Evolutionary conservation across 176 grass and related monocot species (phyloP).

Genomic region (Lolium perenne): DNA sequence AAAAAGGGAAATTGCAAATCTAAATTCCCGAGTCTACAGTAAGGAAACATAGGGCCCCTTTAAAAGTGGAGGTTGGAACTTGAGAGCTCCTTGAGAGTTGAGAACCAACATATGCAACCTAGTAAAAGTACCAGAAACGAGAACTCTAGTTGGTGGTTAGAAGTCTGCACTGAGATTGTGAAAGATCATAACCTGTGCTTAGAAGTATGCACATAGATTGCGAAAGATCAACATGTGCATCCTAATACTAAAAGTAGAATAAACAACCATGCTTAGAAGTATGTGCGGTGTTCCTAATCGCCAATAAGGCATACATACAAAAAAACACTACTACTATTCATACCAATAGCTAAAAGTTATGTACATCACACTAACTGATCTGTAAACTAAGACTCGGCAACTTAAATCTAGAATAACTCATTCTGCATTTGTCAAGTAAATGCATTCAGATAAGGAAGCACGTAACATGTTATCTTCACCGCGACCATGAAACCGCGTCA

Average conservation of each 20-base stretch:
- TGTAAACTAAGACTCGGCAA: conserved; percentile 21
- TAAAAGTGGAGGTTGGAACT: too few relatives aligned
- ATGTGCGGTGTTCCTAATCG: background rate
- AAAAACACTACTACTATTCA: background rate
- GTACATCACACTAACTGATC: conserved; percentile 27
- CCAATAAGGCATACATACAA: background rate
- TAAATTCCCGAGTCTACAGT: too few relatives aligned
- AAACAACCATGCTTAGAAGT: background rate
- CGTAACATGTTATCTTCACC: conserved; percentile 38
- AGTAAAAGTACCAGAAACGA: background rate
- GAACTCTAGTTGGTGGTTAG: background rate
- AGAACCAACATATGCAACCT: conserved; percentile 24
- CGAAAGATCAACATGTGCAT: background rate
- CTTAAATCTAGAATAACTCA: conserved; percentile 31
- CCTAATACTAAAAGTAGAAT: background rate
- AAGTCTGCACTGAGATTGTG: background rate
- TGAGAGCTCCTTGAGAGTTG: background rate
- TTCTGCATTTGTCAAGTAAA: conserved; percentile 35
- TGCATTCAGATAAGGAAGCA: background rate
- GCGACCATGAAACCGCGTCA: conserved; percentile 70
- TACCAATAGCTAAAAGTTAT: conserved; percentile 22
- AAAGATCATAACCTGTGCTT: background rate
- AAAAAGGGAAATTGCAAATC: too few relatives aligned
- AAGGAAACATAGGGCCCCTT: too few relatives aligned
- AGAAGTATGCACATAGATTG: conserved; percentile 21